Evolutionary conservation across 306 rosid genomes (phyloP).

Genomic region (Cercis canadensis): DNA sequence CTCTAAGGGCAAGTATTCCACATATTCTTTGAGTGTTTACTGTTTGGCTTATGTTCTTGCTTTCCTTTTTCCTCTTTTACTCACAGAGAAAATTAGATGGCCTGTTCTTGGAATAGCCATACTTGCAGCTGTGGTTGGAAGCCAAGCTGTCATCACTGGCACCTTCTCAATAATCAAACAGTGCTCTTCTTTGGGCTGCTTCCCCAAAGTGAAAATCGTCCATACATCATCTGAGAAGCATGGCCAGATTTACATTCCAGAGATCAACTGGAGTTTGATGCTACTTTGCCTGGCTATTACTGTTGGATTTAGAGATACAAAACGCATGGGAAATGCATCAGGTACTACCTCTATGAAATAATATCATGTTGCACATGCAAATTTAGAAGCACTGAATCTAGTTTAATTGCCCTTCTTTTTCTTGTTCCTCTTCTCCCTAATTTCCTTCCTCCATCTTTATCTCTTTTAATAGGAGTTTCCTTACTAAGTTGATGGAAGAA

Average conservation of each 20-base stretch:
- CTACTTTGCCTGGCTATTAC: conserved; percentile 87
- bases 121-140: conserved; percentile 96
- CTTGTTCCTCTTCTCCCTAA: neutral
- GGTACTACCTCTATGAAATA: conserved; percentile 52
- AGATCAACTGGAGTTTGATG: conserved; percentile 93
- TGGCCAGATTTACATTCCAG: conserved; percentile 96
- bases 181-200: conserved; percentile 87
- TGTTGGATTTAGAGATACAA: conserved; percentile 90
- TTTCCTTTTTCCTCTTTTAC: conserved; percentile 7
- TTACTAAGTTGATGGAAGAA: too few species aligned
- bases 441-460: neutral
- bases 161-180: conserved; percentile 96
- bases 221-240: conserved; percentile 90
- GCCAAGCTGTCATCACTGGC: conserved; percentile 95
- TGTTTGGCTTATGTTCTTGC: conserved; percentile 28
- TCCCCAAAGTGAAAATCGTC: conserved; percentile 83
- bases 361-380: conserved; percentile 14
- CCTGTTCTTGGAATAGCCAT: conserved; percentile 94
- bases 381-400: too few species aligned
- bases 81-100: conserved; percentile 78
- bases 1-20: neutral
- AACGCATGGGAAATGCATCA: conserved; percentile 96
- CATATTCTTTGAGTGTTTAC: conserved; percentile 1
- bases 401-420: too few species aligned
- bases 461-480: too few species aligned